phyloP scores from a whole-genome alignment of 495 filamentous ascomycete species.

The Neurospora intermedia region DNA sequence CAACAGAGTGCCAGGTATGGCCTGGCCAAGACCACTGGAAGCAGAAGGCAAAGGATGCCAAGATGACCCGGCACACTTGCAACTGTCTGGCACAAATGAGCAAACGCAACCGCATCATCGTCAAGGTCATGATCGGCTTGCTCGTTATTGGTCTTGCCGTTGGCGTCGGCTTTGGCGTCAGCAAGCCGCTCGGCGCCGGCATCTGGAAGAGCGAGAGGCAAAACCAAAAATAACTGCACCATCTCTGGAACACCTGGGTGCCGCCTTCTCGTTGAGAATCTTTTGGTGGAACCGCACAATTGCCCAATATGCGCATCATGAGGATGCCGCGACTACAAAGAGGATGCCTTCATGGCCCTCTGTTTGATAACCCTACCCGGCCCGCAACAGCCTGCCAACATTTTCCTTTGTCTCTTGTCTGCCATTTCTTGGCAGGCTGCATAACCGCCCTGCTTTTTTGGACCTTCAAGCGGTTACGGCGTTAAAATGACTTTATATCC shows the following conservation, averaged over 20 bases:
- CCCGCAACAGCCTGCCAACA: neutral
- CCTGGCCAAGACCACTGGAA: slow-evolving; percentile 41
- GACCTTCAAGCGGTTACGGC: neutral
- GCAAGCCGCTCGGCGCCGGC: slow-evolving; percentile 37
- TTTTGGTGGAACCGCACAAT: neutral
- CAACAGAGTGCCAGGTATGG: slow-evolving; percentile 36
- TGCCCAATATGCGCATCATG: neutral
- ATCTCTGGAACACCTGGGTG: neutral
- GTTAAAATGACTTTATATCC: neutral
- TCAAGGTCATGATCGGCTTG: slow-evolving; percentile 31
- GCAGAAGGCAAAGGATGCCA: slow-evolving; percentile 36
- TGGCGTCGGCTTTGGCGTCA: slow-evolving; percentile 38
- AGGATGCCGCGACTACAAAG: neutral
- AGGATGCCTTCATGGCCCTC: neutral
- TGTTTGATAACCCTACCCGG: neutral
- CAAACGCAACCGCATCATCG: slow-evolving; percentile 37
- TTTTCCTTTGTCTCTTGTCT: neutral
- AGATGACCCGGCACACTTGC: slow-evolving; percentile 33
- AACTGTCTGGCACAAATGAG: slow-evolving; percentile 33
- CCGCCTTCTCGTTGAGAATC: neutral
- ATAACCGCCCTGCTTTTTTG: neutral
- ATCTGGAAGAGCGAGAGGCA: slow-evolving; percentile 31
- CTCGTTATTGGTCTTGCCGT: slow-evolving; percentile 37
- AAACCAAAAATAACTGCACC: slow-evolving; percentile 2
- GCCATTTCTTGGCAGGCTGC: neutral